Evolutionary conservation across 2,329 filamentous ascomycete genomes (phyloP), one percentile per base, ranked within the genome.

Genomic region (Mariannaea sp.): DNA sequence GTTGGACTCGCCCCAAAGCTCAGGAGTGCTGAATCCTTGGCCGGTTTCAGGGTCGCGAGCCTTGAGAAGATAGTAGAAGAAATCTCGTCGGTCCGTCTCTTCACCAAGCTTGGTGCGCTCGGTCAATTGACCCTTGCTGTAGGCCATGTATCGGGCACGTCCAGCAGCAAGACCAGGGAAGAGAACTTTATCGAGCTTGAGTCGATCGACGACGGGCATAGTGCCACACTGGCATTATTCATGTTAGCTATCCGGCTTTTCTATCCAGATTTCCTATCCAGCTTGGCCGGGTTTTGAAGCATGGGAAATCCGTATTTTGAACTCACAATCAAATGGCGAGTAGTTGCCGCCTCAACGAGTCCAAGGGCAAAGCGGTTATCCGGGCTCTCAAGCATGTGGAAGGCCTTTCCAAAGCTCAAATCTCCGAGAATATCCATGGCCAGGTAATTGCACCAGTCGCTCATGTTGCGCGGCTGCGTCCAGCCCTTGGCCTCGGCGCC

Each of bases 1-100:
- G 66, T 89, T 88, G 7, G 85, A 86, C 68, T 89, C 86, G 43
- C 80, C 84, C 85, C 86, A 88, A 19, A 90, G 80, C 65, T 89
- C 87, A 1, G 81, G 80, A 2, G 78, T 85, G 33, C 77, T 80
- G 65, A 89, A 86, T 1, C 84, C 84, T 52, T 81, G 77, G 46
- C 86, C 86, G 0, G 86, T 89, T 66, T 89, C 86, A 10, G 86
- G 86, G 60, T 90, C 87, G 32, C 82, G 81, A 7, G 87, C 87
- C 65, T 85, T 86, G 55, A 90, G 80, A 9, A 91, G 79, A 69
- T 90, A 85, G 71, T 89, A 86, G 74, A 90, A 90, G 75, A 90
- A 90, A 67, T 90, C 88, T 51, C 86, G 84, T 27, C 87, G 85
- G 62, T 84, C 85, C 41, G 80, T 85, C 59, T 82, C 83, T 59